Evolutionary conservation across 2,329 filamentous ascomycete genomes (phyloP).

Genomic region (Plectosphaerella cucumerina): DNA sequence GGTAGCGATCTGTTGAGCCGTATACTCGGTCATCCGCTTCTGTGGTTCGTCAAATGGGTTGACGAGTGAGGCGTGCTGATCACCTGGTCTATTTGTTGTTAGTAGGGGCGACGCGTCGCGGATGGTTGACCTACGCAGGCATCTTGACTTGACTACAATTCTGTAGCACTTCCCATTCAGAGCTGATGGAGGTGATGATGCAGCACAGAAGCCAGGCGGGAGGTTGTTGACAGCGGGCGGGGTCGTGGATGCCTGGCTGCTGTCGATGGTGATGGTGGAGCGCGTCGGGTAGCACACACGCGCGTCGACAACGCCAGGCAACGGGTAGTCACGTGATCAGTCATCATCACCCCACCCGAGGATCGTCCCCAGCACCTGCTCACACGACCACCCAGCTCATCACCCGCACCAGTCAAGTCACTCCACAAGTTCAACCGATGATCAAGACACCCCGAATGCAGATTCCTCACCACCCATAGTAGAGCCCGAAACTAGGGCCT

Average conservation of each 20-base stretch:
- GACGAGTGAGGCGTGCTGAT: conserved; percentile 55
- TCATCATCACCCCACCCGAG: neutral
- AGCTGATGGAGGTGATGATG: neutral
- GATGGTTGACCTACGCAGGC: conserved; percentile 35
- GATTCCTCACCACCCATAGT: too few relatives aligned
- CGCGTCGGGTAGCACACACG: conserved; percentile 4
- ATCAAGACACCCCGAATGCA: neutral
- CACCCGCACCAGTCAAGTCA: too few relatives aligned
- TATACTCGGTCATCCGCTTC: conserved; percentile 72
- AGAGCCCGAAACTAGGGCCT: too few relatives aligned
- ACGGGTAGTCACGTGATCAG: conserved; percentile 11
- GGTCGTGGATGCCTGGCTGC: neutral
- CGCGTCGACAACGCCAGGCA: conserved; percentile 7
- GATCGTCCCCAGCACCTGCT: too few relatives aligned
- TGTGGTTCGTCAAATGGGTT: conserved; percentile 80
- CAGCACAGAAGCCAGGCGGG: neutral
- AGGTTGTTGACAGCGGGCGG: neutral
- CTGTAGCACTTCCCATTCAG: neutral
- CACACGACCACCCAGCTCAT: too few relatives aligned
- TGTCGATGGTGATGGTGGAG: neutral
- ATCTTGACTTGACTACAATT: conserved; percentile 20
- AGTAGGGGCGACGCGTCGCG: conserved; percentile 12
- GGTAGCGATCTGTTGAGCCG: conserved; percentile 84
- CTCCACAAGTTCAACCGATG: neutral
- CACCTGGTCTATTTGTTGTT: conserved; percentile 51